Base-by-base conservation (phyloP, 768 basidiomycete species). In the Phylloporus scabripes region DNA sequence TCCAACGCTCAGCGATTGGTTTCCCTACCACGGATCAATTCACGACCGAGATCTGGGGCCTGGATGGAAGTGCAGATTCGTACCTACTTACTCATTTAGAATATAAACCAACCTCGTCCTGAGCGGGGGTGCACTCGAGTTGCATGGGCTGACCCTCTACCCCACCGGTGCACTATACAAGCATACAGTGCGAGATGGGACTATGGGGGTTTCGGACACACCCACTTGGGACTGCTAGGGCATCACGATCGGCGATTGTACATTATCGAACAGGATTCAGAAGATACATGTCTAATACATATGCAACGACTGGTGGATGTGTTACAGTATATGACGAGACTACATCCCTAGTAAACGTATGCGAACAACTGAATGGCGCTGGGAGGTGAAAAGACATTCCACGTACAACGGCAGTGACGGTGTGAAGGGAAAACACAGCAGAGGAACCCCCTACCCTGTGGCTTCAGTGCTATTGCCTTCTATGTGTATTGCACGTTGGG, bases 11-110 rank as follows among this genome's bases (percentile, higher is more conserved):
- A 4, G n/a, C 24, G 2, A 3, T 33, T 4, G 0, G 0, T 0
- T 10, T 26, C 11, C 0, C 4, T 2, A 38, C 15, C 15, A n/a
- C 23, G 1, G 42, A 42, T 8, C 21, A 49, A 29, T 53, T 61
- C 29, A 51, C 60, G 6, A 62, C 61, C 5, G 59, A 54, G 2
- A 9, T 62, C 6, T 47, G 21, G 37, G 60, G 52, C 4, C 0
- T 61, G 21, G 48, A 50, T 11, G 36, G 39, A n/a, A 54, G 44
- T 15, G 42, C 39, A 7, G 59, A 59, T 37, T 61, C 60, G 12
- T 58, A 42, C 21, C 9, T 51, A 9, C 47, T 59, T 17, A 42
- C 55, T 5, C 17, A 54, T 8, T 23, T 18, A 3, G 33, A 42
- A 26, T 26, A 8, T 11, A n/a, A 10, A 6, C 14, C 43, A 9